These are phyloP conservation scores for Jackrogersella multiformis DNA, from an alignment of 495 filamentous ascomycete species.

Conservation along the genomic window DNA sequence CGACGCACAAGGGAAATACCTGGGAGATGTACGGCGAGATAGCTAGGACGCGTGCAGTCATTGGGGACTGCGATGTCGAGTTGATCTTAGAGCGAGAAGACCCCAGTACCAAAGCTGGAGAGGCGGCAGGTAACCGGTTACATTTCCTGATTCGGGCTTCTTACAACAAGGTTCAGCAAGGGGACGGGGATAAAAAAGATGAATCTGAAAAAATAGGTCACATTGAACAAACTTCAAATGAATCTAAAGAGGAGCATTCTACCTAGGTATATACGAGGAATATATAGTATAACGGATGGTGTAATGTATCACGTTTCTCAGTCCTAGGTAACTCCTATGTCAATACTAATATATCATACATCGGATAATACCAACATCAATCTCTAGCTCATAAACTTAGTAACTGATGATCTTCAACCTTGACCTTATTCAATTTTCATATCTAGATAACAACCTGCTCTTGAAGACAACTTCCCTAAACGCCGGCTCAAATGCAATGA, in stretches of 20 bases:
- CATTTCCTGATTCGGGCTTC: constrained; percentile 15
- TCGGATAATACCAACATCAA: no score
- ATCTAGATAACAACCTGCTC: neutral
- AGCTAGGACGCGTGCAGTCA: neutral
- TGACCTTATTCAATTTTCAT: neutral
- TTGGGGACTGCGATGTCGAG: neutral
- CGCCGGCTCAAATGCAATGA: constrained; percentile 32
- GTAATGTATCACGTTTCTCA: neutral
- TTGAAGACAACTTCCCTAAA: constrained; percentile 2
- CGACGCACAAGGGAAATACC: constrained; percentile 4
- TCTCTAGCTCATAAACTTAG: neutral
- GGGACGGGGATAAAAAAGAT: neutral
- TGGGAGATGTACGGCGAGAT: constrained; percentile 18
- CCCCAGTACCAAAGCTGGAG: neutral
- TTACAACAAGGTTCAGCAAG: neutral
- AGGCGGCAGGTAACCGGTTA: constrained; percentile 22
- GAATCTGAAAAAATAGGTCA: neutral
- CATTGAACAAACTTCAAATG: neutral
- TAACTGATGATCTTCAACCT: neutral
- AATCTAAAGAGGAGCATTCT: neutral
- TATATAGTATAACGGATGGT: neutral
- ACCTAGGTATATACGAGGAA: neutral
- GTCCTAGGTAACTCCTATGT: neutral
- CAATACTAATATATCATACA: neutral
- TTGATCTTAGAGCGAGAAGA: constrained; percentile 24